Percentiles rank a stretch among this genome's conserved stretches.
These are phyloP conservation scores for Diutina scorzettiae DNA, from an alignment of 1,139 yeast species.

Conservation along the genomic window DNA sequence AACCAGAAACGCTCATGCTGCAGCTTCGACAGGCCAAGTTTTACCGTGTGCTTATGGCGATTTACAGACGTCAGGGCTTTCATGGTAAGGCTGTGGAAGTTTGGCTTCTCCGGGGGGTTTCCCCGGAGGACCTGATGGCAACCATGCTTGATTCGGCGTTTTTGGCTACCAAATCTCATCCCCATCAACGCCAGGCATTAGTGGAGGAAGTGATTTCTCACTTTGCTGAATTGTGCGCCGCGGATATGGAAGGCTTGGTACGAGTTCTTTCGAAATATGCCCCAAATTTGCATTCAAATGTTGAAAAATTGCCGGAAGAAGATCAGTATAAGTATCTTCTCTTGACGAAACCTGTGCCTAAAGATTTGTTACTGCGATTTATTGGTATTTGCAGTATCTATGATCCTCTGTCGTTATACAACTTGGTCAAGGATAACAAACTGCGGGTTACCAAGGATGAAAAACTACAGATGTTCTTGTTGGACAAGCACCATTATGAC, in stretches of 20 bases:
- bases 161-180: slow-evolving; percentile 14
- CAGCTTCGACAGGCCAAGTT: slow-evolving; percentile 42
- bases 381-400: not conserved
- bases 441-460: not conserved
- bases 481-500: not conserved
- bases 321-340: not conserved
- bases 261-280: slow-evolving; percentile 22
- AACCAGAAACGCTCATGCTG: slow-evolving; percentile 34
- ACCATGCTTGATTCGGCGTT: slow-evolving; percentile 30
- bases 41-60: slow-evolving; percentile 42
- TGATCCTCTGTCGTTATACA: not conserved
- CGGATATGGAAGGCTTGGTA: slow-evolving; percentile 26
- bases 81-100: slow-evolving; percentile 36
- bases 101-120: slow-evolving; percentile 16
- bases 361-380: not conserved
- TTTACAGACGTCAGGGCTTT: slow-evolving; percentile 43
- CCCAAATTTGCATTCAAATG: slow-evolving; percentile 23
- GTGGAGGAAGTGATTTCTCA: slow-evolving; percentile 22
- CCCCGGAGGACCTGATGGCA: slow-evolving; percentile 8
- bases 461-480: not conserved
- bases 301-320: not conserved
- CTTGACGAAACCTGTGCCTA: not conserved
- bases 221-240: slow-evolving; percentile 23
- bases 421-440: not conserved
- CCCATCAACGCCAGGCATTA: slow-evolving; percentile 23